Percentiles rank a stretch among this genome's conserved stretches.
Conservation (phyloP, 306 rosid species). For the Calophaca sinica region DNA sequence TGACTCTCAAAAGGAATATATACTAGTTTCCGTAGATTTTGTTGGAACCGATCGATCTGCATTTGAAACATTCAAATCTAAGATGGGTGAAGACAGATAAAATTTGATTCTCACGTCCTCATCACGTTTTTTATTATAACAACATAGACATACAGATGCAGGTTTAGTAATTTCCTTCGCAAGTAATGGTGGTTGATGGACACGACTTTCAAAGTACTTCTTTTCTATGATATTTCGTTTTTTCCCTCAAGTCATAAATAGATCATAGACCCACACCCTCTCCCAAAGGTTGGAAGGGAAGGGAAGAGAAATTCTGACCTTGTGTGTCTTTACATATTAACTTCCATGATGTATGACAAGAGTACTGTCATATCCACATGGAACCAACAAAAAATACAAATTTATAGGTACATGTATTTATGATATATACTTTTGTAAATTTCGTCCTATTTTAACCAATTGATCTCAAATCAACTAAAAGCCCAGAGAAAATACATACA, state of each 20-base stretch:
- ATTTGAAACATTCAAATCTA: conserved; percentile 48
- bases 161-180: conserved; percentile 47
- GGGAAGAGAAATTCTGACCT: conserved; percentile 30
- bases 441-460: too few species aligned
- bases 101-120: conserved; percentile 39
- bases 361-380: background rate
- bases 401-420: background rate
- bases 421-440: too few species aligned
- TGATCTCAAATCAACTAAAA: too few species aligned
- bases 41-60: background rate
- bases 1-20: conserved; percentile 40
- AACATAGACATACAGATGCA: background rate
- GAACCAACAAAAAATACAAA: conserved; percentile 11
- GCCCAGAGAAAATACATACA: too few species aligned
- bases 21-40: conserved; percentile 7
- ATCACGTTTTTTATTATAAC: conserved; percentile 15
- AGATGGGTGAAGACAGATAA: conserved; percentile 10
- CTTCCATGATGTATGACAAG: conserved; percentile 9
- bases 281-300: conserved; percentile 12
- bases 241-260: conserved; percentile 30
- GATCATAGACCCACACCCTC: conserved; percentile 38
- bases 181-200: conserved; percentile 37
- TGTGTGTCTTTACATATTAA: conserved; percentile 27
- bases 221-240: conserved; percentile 48
- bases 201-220: conserved; percentile 48